These are phyloP conservation scores for Coemansia sp. DNA, from an alignment of 192 early-diverging fungal genomes.

Conservation along the genomic window DNA sequence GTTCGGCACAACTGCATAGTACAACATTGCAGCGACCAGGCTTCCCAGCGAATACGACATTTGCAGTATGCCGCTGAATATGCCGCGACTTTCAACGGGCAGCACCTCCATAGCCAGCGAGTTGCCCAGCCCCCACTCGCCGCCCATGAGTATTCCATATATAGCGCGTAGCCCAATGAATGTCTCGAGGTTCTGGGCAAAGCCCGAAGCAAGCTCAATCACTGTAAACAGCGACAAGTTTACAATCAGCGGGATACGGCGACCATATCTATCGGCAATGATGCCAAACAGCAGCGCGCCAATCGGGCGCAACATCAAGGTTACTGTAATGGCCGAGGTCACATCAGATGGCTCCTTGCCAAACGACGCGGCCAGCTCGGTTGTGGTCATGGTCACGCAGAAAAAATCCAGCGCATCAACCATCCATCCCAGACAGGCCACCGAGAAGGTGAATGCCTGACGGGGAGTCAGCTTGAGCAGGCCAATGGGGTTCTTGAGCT, in stretches of 20 bases:
- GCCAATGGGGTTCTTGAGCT: slow-evolving; percentile 26
- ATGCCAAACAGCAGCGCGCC: slow-evolving; percentile 73
- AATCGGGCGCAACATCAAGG: slow-evolving; percentile 67
- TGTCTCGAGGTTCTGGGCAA: slow-evolving; percentile 58
- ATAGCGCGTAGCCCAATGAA: slow-evolving; percentile 61
- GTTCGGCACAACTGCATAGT: slow-evolving; percentile 54
- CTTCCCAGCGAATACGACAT: slow-evolving; percentile 70
- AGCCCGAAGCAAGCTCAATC: slow-evolving; percentile 65
- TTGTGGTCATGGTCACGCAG: slow-evolving; percentile 57
- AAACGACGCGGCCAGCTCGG: slow-evolving; percentile 59
- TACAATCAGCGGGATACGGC: slow-evolving; percentile 65
- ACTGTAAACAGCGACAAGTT: slow-evolving; percentile 63
- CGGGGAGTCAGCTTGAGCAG: slow-evolving; percentile 36
- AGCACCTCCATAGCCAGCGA: slow-evolving; percentile 71
- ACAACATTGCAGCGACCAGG: slow-evolving; percentile 61
- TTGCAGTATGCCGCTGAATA: slow-evolving; percentile 76
- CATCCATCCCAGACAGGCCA: slow-evolving; percentile 69
- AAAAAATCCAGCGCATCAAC: slow-evolving; percentile 74
- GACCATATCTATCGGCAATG: slow-evolving; percentile 65
- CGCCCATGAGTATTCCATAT: slow-evolving; percentile 68
- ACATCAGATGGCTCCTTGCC: slow-evolving; percentile 55
- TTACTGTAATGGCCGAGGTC: slow-evolving; percentile 65
- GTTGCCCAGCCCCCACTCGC: slow-evolving; percentile 71
- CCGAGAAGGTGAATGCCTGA: slow-evolving; percentile 50
- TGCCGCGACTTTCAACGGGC: slow-evolving; percentile 63